Evolutionary conservation across 371 early-diverging fungal genomes (phyloP).

Genomic region (Syncephalastrum sp.): DNA sequence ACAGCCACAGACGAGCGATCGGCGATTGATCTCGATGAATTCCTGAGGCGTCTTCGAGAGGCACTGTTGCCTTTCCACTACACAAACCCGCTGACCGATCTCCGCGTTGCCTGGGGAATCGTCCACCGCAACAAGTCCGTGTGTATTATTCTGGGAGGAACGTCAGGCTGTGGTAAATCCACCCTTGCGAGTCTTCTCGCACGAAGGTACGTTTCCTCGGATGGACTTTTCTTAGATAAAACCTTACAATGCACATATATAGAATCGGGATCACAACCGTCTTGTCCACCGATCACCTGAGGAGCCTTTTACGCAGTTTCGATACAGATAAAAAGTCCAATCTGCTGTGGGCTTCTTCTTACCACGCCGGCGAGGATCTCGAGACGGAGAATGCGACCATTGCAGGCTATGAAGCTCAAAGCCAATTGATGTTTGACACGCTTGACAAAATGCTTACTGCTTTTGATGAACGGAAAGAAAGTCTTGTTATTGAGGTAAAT

Average conservation of each 20-base stretch:
- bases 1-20: constrained; percentile 1
- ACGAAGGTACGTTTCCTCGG: constrained; percentile 9
- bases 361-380: constrained; percentile 27
- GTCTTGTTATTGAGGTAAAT: constrained; percentile 36
- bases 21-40: constrained; percentile 3
- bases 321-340: constrained; percentile 22
- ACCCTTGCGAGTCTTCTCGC: constrained; percentile 37
- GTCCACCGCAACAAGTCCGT: constrained; percentile 27
- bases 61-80: constrained; percentile 18
- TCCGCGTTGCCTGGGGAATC: constrained; percentile 28
- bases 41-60: constrained; percentile 8
- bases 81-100: constrained; percentile 22
- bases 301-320: constrained; percentile 37
- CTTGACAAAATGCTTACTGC: constrained; percentile 29
- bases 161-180: constrained; percentile 37
- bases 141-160: constrained; percentile 36
- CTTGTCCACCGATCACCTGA: constrained; percentile 37
- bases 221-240: neutral
- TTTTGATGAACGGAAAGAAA: constrained; percentile 25
- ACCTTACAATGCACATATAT: neutral
- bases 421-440: constrained; percentile 24
- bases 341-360: constrained; percentile 37
- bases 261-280: constrained; percentile 40
- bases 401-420: constrained; percentile 36
- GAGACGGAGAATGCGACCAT: constrained; percentile 9